Percentiles rank a stretch among this genome's conserved stretches.
phyloP scores from a whole-genome alignment of 805 yeast genomes.

The Spathaspora sp. region DNA sequence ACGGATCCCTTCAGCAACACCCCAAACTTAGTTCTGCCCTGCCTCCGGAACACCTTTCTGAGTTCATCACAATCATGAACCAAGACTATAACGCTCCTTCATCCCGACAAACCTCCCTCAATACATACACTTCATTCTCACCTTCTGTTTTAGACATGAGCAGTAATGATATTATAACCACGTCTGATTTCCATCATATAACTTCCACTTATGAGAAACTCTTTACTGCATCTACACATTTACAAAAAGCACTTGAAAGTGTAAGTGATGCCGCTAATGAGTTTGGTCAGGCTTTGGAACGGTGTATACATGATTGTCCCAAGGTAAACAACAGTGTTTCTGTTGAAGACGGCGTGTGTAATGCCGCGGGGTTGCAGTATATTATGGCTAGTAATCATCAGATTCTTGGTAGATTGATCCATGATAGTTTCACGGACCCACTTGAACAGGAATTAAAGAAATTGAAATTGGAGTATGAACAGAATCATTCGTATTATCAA shows the following conservation, averaged over 20 bases:
- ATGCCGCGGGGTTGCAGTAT: slow-evolving; percentile 75
- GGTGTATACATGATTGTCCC: slow-evolving; percentile 21
- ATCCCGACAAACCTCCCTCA: slow-evolving; percentile 27
- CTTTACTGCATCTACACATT: slow-evolving; percentile 41
- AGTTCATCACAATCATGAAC: slow-evolving; percentile 49
- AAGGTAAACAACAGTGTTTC: slow-evolving; percentile 21
- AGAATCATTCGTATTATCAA: slow-evolving; percentile 53
- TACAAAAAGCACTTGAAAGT: slow-evolving; percentile 43
- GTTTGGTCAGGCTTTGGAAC: slow-evolving; percentile 68
- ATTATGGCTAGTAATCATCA: slow-evolving; percentile 75
- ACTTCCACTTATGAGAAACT: slow-evolving; percentile 46
- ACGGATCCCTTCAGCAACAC: neutral
- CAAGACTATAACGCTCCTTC: neutral
- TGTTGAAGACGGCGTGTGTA: slow-evolving; percentile 57
- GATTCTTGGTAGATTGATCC: slow-evolving; percentile 56
- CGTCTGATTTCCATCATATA: slow-evolving; percentile 54
- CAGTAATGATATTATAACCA: slow-evolving; percentile 52
- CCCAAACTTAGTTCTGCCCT: neutral
- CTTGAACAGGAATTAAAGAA: slow-evolving; percentile 40
- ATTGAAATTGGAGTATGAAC: slow-evolving; percentile 41
- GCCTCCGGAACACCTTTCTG: slow-evolving; percentile 56
- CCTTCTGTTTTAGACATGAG: slow-evolving; percentile 53
- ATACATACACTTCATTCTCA: slow-evolving; percentile 43
- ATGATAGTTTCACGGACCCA: slow-evolving; percentile 54
- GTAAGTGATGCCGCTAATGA: slow-evolving; percentile 63